These are phyloP conservation scores for Eustoma russellianum DNA, from an alignment of 257 asterid species.

Conservation along the genomic window DNA sequence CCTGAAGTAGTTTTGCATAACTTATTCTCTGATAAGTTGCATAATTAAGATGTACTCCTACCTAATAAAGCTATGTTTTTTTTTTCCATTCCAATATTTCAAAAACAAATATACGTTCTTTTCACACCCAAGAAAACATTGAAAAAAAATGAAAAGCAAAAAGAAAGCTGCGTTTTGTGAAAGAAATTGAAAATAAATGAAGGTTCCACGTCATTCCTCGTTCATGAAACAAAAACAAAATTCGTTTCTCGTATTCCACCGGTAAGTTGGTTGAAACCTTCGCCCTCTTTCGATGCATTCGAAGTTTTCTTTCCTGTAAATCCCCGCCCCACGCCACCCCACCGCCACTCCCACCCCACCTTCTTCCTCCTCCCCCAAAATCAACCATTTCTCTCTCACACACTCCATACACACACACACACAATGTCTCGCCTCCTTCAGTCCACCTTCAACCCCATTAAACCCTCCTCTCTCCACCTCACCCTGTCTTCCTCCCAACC, in stretches of 20 bases:
- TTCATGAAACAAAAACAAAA: too few relatives aligned
- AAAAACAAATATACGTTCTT: too few relatives aligned
- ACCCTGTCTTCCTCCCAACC: constrained; percentile 14
- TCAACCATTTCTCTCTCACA: constrained; percentile 6
- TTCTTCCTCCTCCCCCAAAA: neutral
- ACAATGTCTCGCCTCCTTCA: constrained; percentile 81
- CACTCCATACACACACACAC: constrained; percentile 1
- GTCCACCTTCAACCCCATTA: constrained; percentile 56
- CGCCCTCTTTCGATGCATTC: constrained; percentile 71
- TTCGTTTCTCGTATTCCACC: constrained; percentile 7
- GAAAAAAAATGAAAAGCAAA: too few relatives aligned
- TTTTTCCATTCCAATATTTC: too few relatives aligned
- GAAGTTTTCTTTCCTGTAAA: constrained; percentile 20
- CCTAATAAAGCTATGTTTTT: too few relatives aligned
- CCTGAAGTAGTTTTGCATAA: too few relatives aligned
- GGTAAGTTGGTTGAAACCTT: constrained; percentile 59
- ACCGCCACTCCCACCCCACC: neutral
- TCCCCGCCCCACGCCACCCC: neutral
- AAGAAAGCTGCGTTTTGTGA: too few relatives aligned
- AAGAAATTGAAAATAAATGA: too few relatives aligned
- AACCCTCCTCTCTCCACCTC: constrained; percentile 41
- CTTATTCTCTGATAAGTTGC: too few relatives aligned
- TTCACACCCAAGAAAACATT: too few relatives aligned
- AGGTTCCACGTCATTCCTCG: too few relatives aligned
- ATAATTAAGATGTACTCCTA: too few relatives aligned